phyloP scores from a whole-genome alignment of 495 filamentous ascomycete genomes.

The Sordaria brevicollis region DNA sequence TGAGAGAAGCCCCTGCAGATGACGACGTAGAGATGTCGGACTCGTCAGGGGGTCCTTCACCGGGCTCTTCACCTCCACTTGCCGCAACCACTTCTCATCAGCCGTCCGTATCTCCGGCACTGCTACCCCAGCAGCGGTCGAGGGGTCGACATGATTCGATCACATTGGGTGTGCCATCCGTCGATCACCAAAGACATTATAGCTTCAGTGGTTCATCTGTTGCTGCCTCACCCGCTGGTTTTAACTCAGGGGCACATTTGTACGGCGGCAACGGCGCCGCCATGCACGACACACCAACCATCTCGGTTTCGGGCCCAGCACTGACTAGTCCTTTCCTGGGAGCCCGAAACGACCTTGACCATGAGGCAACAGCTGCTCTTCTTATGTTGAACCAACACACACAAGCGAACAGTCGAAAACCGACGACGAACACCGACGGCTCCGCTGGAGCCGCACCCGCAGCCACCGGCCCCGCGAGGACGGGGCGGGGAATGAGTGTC shows the following conservation, averaged over 20 bases:
- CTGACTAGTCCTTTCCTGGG: constrained; percentile 40
- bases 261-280: constrained; percentile 17
- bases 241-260: constrained; percentile 28
- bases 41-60: constrained; percentile 26
- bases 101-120: constrained; percentile 39
- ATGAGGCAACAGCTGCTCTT: constrained; percentile 71
- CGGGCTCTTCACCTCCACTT: constrained; percentile 18
- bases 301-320: constrained; percentile 28
- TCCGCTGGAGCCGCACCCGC: constrained; percentile 1
- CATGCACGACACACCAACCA: constrained; percentile 1
- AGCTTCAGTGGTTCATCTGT: constrained; percentile 33
- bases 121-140: constrained; percentile 28
- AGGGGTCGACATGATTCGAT: constrained; percentile 33
- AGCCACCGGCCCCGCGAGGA: constrained; percentile 1
- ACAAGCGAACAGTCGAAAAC: constrained; percentile 44
- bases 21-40: constrained; percentile 40
- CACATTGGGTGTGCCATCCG: constrained; percentile 29
- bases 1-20: background rate
- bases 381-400: constrained; percentile 54
- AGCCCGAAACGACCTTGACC: constrained; percentile 46
- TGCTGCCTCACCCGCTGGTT: constrained; percentile 32
- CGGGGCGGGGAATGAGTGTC: constrained; percentile 60
- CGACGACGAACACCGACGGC: background rate
- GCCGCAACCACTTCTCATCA: constrained; percentile 17
- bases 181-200: constrained; percentile 28